Evolutionary conservation across 345 rosid species (phyloP).

Genomic region (Linum lewisii): DNA sequence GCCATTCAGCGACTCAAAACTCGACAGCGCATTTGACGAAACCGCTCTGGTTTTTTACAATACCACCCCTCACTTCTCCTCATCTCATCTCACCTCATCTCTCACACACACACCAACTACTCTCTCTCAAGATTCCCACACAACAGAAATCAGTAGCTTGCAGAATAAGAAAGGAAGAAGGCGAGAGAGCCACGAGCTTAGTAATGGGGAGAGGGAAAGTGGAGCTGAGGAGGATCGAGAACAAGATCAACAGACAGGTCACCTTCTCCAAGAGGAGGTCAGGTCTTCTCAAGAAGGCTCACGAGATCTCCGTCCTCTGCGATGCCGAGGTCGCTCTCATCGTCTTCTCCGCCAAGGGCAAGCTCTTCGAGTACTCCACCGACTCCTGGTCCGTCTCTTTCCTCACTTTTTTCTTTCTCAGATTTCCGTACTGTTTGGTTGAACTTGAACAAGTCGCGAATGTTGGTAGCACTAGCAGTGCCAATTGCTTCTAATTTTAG

Average conservation of each 20-base stretch:
- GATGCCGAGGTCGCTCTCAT: conserved; percentile 4
- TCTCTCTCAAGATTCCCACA: neutral
- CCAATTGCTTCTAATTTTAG: no score
- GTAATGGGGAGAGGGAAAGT: conserved; percentile 47
- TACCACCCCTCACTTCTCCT: neutral
- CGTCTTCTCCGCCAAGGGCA: conserved; percentile 36
- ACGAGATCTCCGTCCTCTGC: conserved; percentile 33
- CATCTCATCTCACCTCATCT: neutral
- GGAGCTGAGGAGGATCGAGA: conserved; percentile 37
- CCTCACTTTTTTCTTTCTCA: no score
- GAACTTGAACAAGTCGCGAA: no score
- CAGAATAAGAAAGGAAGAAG: neutral
- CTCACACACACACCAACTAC: neutral
- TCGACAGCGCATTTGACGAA: conserved; percentile 26
- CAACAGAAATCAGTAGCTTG: neutral
- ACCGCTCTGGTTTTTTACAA: conserved; percentile 15
- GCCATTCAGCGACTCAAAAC: conserved; percentile 11
- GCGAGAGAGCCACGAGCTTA: no score
- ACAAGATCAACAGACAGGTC: conserved; percentile 32
- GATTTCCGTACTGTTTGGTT: no score
- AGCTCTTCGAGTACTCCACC: conserved; percentile 35
- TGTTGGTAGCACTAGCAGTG: no score
- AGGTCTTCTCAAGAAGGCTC: conserved; percentile 36
- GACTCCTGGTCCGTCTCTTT: conserved; percentile 26
- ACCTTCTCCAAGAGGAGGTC: conserved; percentile 37